Percentiles rank a stretch among this genome's conserved stretches.
Conservation (phyloP, 371 early-diverging fungal genomes). For the Pancytospora philotis region DNA sequence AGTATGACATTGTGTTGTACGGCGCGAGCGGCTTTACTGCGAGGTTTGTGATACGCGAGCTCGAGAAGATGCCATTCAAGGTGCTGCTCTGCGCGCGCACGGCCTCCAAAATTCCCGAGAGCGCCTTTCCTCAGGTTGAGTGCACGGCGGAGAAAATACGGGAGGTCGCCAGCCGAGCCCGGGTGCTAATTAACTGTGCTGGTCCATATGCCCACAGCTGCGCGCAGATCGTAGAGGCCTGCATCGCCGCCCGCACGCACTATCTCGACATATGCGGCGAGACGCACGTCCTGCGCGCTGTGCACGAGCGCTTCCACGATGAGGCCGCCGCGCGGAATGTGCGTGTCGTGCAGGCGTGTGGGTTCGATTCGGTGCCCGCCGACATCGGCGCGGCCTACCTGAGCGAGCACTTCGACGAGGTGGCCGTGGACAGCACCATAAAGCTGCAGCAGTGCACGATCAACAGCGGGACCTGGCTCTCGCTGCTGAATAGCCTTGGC, state of each 20-base stretch:
- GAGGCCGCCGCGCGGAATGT: slow-evolving; percentile 64
- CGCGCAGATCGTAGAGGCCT: slow-evolving; percentile 69
- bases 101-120: slow-evolving; percentile 59
- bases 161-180: slow-evolving; percentile 63
- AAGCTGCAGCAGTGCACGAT: slow-evolving; percentile 58
- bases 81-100: slow-evolving; percentile 69
- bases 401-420: slow-evolving; percentile 48
- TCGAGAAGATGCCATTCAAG: slow-evolving; percentile 55
- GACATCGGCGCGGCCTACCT: slow-evolving; percentile 63
- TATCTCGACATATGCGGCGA: slow-evolving; percentile 84
- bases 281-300: slow-evolving; percentile 64
- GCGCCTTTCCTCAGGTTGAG: slow-evolving; percentile 62
- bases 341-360: slow-evolving; percentile 70
- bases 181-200: slow-evolving; percentile 70
- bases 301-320: slow-evolving; percentile 65
- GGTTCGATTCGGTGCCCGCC: slow-evolving; percentile 76
- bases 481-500: slow-evolving; percentile 39
- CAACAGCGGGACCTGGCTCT: slow-evolving; percentile 57
- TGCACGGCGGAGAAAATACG: slow-evolving; percentile 64
- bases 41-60: slow-evolving; percentile 64
- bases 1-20: slow-evolving; percentile 66
- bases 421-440: slow-evolving; percentile 40
- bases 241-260: slow-evolving; percentile 68
- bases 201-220: slow-evolving; percentile 72
- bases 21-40: slow-evolving; percentile 80